Base-by-base conservation (phyloP, 1,139 yeast species). In the Entelexis sorbosivorans region DNA sequence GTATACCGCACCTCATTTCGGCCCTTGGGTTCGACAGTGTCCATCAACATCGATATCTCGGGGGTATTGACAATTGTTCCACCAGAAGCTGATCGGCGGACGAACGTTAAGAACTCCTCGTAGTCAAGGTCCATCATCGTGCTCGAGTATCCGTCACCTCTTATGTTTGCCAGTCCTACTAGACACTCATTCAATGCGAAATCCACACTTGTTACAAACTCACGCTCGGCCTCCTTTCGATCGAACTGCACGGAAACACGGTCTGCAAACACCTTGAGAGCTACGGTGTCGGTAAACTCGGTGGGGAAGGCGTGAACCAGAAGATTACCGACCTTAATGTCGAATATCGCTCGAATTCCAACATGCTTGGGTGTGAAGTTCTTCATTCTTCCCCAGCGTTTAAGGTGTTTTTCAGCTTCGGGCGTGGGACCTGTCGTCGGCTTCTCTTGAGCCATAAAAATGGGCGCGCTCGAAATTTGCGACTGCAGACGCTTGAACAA, bases 41-140 rank as follows among this genome's bases (percentile, higher is more conserved):
- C 75, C 96, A 89, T 89, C 5, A 77, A 70, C 29, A 89, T 77
- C 53, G 72, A 73, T 58, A 88, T 74, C 8, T 86, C 77, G 0
- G 97, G 97, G 63, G 88, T 81, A 9, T 77, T 76, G 55, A 88
- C 78, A 38, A 89, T 84, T 2, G 77, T 75, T 17, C 96, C 96
- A 1, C 96, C 96, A 39, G 52, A 34, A 5, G 93, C 83, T n/a
- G 59, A 43, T 34, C 73, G 72, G 16, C 70, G 67, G 1, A 91
- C 81, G 59, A 74, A 70, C 11, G 66, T 61, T 44, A 79, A 73
- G 65, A 82, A 86, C 34, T 76, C 76, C 4, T 69, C 72, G 32
- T 84, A 79, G 0, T 73, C 64, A 39, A 78, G 69, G 1, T 65
- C 64, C 1, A 68, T 67, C 7, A 78, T 64, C 14, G 71, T 71